Evolutionary conservation across 352 stramenopile species (phyloP).

Genomic region (Phytophthora cactorum): DNA sequence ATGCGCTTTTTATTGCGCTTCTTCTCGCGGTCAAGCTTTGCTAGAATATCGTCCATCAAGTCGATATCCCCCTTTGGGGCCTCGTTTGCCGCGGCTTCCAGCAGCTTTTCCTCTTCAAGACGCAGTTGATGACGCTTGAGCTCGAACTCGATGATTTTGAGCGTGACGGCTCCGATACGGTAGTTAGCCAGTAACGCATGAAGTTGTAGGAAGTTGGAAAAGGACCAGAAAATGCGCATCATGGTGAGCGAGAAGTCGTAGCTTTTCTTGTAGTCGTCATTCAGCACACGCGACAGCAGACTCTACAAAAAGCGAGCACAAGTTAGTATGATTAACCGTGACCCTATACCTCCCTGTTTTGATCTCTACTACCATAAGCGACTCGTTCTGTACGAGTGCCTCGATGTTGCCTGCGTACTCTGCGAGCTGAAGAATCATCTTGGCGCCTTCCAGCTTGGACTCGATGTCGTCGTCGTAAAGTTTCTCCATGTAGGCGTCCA

Average conservation of each 20-base stretch:
- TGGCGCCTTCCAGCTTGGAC: conserved; percentile 87
- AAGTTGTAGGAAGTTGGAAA: conserved; percentile 96
- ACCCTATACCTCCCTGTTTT: not conserved
- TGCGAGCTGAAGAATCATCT: conserved; percentile 92
- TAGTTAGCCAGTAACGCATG: conserved; percentile 94
- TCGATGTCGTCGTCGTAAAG: conserved; percentile 93
- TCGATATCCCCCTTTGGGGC: conserved; percentile 11
- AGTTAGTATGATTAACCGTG: not conserved
- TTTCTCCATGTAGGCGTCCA: conserved; percentile 95
- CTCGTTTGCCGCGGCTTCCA: conserved; percentile 49
- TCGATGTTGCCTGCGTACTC: conserved; percentile 92
- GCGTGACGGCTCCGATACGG: conserved; percentile 92
- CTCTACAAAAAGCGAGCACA: conserved; percentile 28
- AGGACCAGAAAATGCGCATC: conserved; percentile 95
- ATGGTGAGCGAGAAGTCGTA: conserved; percentile 95
- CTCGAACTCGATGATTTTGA: conserved; percentile 96
- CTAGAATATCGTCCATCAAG: conserved; percentile 36
- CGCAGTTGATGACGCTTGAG: conserved; percentile 89
- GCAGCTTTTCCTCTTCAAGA: conserved; percentile 67
- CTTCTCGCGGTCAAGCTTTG: conserved; percentile 81
- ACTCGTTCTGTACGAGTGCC: conserved; percentile 93
- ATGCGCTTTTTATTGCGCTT: conserved; percentile 90
- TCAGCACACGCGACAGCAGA: conserved; percentile 92
- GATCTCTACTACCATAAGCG: conserved; percentile 88
- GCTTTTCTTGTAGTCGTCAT: conserved; percentile 96